phyloP scores from a whole-genome alignment of 2,329 filamentous ascomycete species.

The Rutstroemia sp. region DNA sequence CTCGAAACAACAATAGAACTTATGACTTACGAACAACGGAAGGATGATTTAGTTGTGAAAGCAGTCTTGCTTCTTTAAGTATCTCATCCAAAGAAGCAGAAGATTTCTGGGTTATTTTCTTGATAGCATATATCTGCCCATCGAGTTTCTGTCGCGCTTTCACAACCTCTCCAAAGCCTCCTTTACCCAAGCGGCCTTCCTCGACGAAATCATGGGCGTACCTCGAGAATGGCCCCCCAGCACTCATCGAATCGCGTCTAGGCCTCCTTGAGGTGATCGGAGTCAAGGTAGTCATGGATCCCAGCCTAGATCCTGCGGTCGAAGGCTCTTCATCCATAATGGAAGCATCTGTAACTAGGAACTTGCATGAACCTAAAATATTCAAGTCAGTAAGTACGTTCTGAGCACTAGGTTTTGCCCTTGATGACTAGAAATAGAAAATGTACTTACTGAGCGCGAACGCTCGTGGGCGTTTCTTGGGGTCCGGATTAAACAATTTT shows the following conservation, averaged over 20 bases:
- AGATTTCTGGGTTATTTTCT: slow-evolving; percentile 85
- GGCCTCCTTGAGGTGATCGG: slow-evolving; percentile 39
- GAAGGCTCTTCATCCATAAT: slow-evolving; percentile 38
- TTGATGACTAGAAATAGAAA: neutral
- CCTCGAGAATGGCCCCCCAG: slow-evolving; percentile 45
- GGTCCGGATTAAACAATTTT: slow-evolving; percentile 78
- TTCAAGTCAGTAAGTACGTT: neutral
- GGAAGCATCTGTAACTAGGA: slow-evolving; percentile 57
- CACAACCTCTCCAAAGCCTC: slow-evolving; percentile 93
- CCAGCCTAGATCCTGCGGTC: slow-evolving; percentile 33
- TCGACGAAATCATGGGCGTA: slow-evolving; percentile 89
- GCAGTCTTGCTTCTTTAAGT: slow-evolving; percentile 74
- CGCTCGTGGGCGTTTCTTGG: slow-evolving; percentile 76
- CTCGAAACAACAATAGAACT: neutral
- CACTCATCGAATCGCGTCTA: slow-evolving; percentile 55
- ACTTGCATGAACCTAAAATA: slow-evolving; percentile 46
- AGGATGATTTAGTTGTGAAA: slow-evolving; percentile 90
- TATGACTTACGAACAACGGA: slow-evolving; percentile 39
- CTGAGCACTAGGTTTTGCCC: neutral
- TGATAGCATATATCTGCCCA: slow-evolving; percentile 89
- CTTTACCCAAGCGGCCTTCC: slow-evolving; percentile 80
- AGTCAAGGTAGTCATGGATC: slow-evolving; percentile 36
- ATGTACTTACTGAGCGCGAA: slow-evolving; percentile 52
- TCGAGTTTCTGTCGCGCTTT: slow-evolving; percentile 93
- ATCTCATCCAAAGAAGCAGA: slow-evolving; percentile 74